These are phyloP conservation scores for Trichoderma cornu-damae DNA, from an alignment of 2,329 filamentous ascomycete genomes.

Conservation along the genomic window DNA sequence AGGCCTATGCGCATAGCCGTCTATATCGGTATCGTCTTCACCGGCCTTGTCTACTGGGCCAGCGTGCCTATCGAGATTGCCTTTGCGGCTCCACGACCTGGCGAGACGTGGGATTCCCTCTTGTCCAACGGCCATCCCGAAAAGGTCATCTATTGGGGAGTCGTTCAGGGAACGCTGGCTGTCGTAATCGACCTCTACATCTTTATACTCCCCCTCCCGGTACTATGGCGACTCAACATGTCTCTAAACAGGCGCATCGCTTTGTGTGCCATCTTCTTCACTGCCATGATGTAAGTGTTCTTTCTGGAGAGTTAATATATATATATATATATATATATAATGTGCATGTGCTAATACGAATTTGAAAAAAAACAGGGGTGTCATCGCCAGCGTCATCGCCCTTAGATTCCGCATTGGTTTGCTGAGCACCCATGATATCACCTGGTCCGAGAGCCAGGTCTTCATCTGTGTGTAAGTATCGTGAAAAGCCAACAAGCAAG, in stretches of 20 bases:
- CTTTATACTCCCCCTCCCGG: conserved; percentile 20
- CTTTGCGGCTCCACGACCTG: neutral
- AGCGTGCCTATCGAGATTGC: neutral
- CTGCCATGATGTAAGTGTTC: conserved; percentile 18
- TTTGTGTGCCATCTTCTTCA: conserved; percentile 19
- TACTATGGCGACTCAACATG: conserved; percentile 18
- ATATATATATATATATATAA: too few species aligned
- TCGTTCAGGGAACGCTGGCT: conserved; percentile 11
- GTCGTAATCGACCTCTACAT: conserved; percentile 21
- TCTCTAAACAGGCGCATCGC: conserved; percentile 4
- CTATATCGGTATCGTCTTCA: conserved; percentile 20
- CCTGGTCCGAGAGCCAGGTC: neutral
- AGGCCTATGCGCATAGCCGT: conserved; percentile 11
- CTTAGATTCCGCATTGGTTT: neutral
- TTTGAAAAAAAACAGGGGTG: neutral
- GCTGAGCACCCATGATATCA: neutral
- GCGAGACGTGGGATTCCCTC: neutral
- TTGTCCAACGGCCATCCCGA: neutral
- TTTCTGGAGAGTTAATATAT: neutral
- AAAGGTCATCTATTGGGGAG: neutral
- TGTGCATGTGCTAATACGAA: neutral
- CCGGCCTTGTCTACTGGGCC: conserved; percentile 12
- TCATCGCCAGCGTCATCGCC: conserved; percentile 2
- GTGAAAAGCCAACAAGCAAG: neutral
- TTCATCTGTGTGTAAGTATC: conserved; percentile 10